A percentile compares a stretch with the other conserved stretches of the same genome.
Evolutionary conservation across 2,329 filamentous ascomycete species (phyloP).

Genomic region (Trichophyton schoenleinii): DNA sequence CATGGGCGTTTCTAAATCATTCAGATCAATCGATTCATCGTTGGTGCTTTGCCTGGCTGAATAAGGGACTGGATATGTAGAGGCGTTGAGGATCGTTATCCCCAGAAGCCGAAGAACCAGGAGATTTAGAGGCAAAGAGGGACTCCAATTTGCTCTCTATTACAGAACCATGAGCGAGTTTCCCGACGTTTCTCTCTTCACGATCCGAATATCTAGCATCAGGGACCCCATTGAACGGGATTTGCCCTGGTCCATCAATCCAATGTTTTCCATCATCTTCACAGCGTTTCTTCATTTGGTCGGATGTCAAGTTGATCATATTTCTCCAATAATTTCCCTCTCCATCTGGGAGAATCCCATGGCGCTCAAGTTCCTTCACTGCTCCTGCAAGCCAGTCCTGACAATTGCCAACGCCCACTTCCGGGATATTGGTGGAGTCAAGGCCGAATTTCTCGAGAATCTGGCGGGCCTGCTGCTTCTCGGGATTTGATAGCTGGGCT

Average conservation of each 20-base stretch:
- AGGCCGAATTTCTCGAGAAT: slow-evolving; percentile 12
- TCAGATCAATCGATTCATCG: not conserved
- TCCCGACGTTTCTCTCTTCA: not conserved
- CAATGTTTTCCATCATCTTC: slow-evolving; percentile 8
- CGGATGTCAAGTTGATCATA: slow-evolving; percentile 14
- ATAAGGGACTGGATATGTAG: not conserved
- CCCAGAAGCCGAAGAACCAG: not conserved
- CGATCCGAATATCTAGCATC: slow-evolving; percentile 14
- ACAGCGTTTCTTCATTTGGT: slow-evolving; percentile 8
- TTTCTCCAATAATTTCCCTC: slow-evolving; percentile 14
- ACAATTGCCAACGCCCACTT: slow-evolving; percentile 12
- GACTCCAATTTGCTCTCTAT: not conserved
- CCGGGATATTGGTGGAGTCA: slow-evolving; percentile 13
- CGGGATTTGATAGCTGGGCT: slow-evolving; percentile 7
- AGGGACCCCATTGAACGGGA: slow-evolving; percentile 4
- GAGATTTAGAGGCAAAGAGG: not conserved
- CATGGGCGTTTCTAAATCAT: not conserved
- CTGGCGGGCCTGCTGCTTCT: slow-evolving; percentile 1
- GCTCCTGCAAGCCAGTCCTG: not conserved
- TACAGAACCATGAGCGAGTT: not conserved
- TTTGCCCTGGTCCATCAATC: slow-evolving; percentile 9
- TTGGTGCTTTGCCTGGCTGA: not conserved
- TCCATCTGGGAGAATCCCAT: slow-evolving; percentile 1
- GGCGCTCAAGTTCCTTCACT: not conserved
- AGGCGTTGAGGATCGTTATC: not conserved